phyloP scores from a whole-genome alignment of 2,329 filamentous ascomycete species.

The Harringtonia lauricola region DNA sequence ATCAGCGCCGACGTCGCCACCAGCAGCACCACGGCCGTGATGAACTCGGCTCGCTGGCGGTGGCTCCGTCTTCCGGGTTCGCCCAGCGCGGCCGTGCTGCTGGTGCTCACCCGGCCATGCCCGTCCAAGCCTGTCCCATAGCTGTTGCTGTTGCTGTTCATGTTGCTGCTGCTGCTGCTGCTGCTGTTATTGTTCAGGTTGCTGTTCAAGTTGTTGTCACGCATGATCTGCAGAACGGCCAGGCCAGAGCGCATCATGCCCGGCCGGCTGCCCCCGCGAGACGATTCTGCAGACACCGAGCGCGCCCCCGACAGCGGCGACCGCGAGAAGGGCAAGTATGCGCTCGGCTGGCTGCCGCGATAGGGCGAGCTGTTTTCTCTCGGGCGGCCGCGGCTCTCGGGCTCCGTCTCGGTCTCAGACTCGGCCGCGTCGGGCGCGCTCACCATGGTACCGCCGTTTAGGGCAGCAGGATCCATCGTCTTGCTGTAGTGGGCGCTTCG shows the following conservation, averaged over 20 bases:
- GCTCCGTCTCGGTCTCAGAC: background rate
- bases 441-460: background rate
- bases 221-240: slow-evolving; percentile 7
- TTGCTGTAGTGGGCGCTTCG: background rate
- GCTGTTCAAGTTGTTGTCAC: slow-evolving; percentile 4
- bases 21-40: slow-evolving; percentile 35
- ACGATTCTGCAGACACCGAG: no score
- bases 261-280: background rate
- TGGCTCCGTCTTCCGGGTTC: no score
- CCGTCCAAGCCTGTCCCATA: no score
- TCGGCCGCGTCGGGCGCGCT: background rate
- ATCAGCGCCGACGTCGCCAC: slow-evolving; percentile 59
- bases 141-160: no score
- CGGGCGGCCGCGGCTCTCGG: background rate
- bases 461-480: background rate
- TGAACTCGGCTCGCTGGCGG: slow-evolving; percentile 32
- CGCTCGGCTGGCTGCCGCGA: no score
- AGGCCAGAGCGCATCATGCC: slow-evolving; percentile 7
- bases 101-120: background rate
- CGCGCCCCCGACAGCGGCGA: no score
- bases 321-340: no score
- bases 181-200: background rate
- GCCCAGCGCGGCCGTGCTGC: slow-evolving; percentile 16
- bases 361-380: background rate
- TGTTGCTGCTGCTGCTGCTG: slow-evolving; percentile 47